Percentiles rank a stretch among this genome's conserved stretches.
Evolutionary conservation across 2,329 filamentous ascomycete genomes (phyloP).

Genomic region (Exophiala calicioides): DNA sequence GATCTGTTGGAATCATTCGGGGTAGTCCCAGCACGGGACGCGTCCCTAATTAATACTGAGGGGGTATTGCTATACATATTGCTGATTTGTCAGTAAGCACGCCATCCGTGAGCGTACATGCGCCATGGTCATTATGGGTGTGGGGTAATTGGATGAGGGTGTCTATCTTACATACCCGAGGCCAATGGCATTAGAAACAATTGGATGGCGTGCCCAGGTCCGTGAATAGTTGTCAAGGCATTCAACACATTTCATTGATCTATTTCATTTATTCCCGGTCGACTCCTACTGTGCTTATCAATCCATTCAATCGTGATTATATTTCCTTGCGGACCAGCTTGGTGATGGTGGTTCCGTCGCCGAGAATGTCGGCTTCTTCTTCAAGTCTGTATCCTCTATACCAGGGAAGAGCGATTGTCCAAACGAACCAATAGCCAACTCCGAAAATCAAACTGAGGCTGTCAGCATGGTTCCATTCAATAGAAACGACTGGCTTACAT

Average conservation of each 20-base stretch:
- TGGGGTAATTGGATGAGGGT: constrained; percentile 19
- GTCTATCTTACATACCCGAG: constrained; percentile 10
- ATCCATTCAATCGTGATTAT: constrained; percentile 24
- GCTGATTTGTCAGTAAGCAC: constrained; percentile 33
- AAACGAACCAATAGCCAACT: constrained; percentile 68
- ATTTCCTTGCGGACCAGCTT: constrained; percentile 48
- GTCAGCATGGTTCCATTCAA: constrained; percentile 23
- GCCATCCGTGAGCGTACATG: constrained; percentile 20
- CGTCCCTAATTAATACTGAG: too few relatives aligned
- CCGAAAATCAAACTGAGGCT: constrained; percentile 56
- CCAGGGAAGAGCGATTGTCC: constrained; percentile 62
- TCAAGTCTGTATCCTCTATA: constrained; percentile 63
- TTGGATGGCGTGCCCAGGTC: constrained; percentile 20
- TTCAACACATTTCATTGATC: constrained; percentile 5
- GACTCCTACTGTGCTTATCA: constrained; percentile 23
- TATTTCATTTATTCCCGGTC: constrained; percentile 9
- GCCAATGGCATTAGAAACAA: constrained; percentile 14
- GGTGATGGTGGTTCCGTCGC: constrained; percentile 68
- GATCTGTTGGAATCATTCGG: neutral
- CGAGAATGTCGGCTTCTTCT: constrained; percentile 60
- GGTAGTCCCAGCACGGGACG: constrained; percentile 1
- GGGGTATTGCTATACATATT: constrained; percentile 5
- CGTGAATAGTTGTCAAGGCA: constrained; percentile 3
- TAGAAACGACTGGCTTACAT: constrained; percentile 36
- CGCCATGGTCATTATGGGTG: constrained; percentile 25